Conservation (phyloP, 805 yeast genomes). For the Tetrapisispora arboricola region DNA sequence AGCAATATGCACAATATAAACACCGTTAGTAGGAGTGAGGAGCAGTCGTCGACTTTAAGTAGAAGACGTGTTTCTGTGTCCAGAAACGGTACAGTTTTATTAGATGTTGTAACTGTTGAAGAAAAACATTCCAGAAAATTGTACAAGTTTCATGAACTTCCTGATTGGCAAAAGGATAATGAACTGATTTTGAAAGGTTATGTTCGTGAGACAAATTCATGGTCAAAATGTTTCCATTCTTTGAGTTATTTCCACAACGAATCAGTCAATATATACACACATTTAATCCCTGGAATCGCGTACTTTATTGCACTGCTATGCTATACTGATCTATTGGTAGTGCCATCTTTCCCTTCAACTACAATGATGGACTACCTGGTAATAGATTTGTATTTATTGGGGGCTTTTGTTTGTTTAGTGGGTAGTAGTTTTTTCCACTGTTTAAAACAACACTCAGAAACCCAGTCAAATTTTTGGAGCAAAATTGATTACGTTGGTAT, state of each 20-base stretch:
- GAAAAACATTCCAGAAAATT: neutral
- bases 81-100: slow-evolving; percentile 2
- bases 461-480: slow-evolving; percentile 47
- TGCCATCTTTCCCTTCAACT: slow-evolving; percentile 29
- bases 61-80: slow-evolving; percentile 1
- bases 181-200: slow-evolving; percentile 57
- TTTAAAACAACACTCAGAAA: slow-evolving; percentile 53
- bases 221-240: slow-evolving; percentile 21
- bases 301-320: slow-evolving; percentile 22
- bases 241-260: slow-evolving; percentile 59
- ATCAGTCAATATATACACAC: slow-evolving; percentile 62
- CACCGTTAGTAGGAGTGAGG: slow-evolving; percentile 2
- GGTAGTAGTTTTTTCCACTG: slow-evolving; percentile 61
- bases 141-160: slow-evolving; percentile 20
- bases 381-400: slow-evolving; percentile 44
- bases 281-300: slow-evolving; percentile 37
- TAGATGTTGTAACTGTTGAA: neutral
- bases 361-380: slow-evolving; percentile 38
- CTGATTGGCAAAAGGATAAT: slow-evolving; percentile 71
- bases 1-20: slow-evolving; percentile 6
- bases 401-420: slow-evolving; percentile 49
- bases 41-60: neutral
- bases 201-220: slow-evolving; percentile 39
- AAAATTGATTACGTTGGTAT: slow-evolving; percentile 71
- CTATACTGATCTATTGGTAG: slow-evolving; percentile 21